phyloP scores from a whole-genome alignment of 2,329 filamentous ascomycete species.

The Arachnopeziza araneosa region DNA sequence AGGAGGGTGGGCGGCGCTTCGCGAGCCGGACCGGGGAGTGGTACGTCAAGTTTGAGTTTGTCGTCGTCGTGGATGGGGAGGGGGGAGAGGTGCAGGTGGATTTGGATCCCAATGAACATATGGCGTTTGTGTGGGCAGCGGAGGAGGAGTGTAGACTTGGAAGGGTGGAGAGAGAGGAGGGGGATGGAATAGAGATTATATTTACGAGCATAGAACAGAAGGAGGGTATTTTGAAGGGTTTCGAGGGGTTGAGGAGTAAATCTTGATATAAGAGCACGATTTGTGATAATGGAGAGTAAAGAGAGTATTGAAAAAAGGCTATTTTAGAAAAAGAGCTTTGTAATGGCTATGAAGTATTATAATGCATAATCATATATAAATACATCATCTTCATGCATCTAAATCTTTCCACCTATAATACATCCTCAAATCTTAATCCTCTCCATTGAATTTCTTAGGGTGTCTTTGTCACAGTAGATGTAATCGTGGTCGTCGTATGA shows the following conservation, averaged over 20 bases:
- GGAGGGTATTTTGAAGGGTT: neutral
- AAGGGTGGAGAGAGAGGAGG: neutral
- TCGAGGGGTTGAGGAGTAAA: neutral
- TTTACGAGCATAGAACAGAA: neutral
- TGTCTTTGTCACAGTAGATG: neutral
- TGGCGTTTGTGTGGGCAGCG: conserved; percentile 6
- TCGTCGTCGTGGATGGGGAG: conserved; percentile 5
- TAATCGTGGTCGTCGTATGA: neutral
- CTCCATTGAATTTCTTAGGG: neutral
- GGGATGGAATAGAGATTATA: neutral
- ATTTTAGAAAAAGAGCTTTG: too few relatives aligned
- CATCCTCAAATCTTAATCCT: too few relatives aligned
- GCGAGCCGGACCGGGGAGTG: neutral
- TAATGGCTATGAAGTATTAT: too few relatives aligned
- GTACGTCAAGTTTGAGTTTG: conserved; percentile 13
- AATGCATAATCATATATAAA: too few relatives aligned
- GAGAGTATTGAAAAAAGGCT: too few relatives aligned
- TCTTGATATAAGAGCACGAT: neutral
- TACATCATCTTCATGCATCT: neutral
- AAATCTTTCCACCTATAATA: neutral
- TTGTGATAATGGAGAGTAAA: too few relatives aligned
- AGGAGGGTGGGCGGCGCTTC: neutral
- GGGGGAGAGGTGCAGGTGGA: neutral
- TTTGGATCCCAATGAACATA: conserved; percentile 11
- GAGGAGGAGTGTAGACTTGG: conserved; percentile 4